Conservation (phyloP, 2,329 filamentous ascomycete species). For the Paraconiothyrium brasiliense region DNA sequence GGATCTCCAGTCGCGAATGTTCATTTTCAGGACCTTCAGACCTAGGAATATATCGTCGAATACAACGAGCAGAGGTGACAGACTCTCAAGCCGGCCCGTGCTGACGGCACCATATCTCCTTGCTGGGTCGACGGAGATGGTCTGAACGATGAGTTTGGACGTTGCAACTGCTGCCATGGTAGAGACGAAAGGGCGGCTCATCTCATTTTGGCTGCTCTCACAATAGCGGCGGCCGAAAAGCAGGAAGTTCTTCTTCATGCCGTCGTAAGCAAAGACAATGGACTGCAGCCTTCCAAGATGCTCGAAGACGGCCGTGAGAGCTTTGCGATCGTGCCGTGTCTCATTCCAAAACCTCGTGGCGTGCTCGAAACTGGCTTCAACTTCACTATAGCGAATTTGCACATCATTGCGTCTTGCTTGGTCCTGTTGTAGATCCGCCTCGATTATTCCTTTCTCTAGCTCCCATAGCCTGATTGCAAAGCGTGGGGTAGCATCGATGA, state of each 20-base stretch:
- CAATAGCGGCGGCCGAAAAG: conserved; percentile 25
- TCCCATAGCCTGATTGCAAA: conserved; percentile 36
- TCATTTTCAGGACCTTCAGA: conserved; percentile 28
- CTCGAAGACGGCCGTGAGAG: conserved; percentile 28
- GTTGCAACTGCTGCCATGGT: conserved; percentile 27
- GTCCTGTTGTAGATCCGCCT: conserved; percentile 18
- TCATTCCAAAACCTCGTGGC: conserved; percentile 36
- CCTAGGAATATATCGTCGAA: conserved; percentile 22
- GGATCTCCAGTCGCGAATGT: conserved; percentile 41
- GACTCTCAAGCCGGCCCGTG: conserved; percentile 28
- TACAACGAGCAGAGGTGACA: conserved; percentile 22
- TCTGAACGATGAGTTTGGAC: conserved; percentile 21
- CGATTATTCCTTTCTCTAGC: conserved; percentile 18
- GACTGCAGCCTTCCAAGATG: conserved; percentile 27
- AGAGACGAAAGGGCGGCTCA: conserved; percentile 31
- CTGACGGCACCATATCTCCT: conserved; percentile 27
- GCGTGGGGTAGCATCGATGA: conserved; percentile 40
- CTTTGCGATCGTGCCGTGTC: conserved; percentile 35
- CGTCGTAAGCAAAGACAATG: conserved; percentile 27
- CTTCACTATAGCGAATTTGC: conserved; percentile 1
- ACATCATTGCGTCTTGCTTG: conserved; percentile 6
- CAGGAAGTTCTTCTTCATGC: conserved; percentile 22
- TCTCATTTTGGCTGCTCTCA: conserved; percentile 32
- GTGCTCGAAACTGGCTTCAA: conserved; percentile 18
- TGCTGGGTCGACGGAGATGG: conserved; percentile 19